Base-by-base conservation (phyloP, 805 yeast genomes). In the Kazachstania martiniae region DNA sequence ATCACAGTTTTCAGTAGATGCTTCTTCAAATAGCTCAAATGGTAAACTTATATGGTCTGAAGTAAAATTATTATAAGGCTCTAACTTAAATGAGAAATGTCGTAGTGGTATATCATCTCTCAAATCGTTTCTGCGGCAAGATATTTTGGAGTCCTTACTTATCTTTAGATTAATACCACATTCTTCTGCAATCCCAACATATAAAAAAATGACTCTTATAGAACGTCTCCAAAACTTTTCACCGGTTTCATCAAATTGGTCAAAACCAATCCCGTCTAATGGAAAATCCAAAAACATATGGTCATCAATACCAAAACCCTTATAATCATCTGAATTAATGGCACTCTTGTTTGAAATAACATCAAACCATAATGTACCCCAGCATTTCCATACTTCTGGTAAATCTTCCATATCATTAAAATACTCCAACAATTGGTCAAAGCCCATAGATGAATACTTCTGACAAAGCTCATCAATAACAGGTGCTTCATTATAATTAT, bases 321-420 rank as follows among this genome's bases (percentile, higher is more conserved):
- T 63, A 22, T 63, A 57, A 29, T 62, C 68, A 25, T 57, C 57
- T 41, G 67, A 42, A 23, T 33, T 25, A n/a, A 34, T 25, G 3
- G 29, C 36, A 34, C 18, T 29, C 70, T 78, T 80, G 27, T 64
- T 51, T 12, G 61, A 47, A 25, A 81, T 61, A 17, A 61, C 59
- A 53, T 81, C 87, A 56, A 72, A 82, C 89, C 91, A 81, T 26
- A 82, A 51, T 0, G 85, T 70, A 2, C 93, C 93, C 85, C 89
- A 80, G 46, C 86, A 75, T 49, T 76, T 77, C 87, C 87, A 81
- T 14, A 76, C 79, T 54, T 82, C 93, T 27, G 81, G 74, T 31
- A 81, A 58, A 27, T 63, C 69, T 49, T 80, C 89, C 49, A 71
- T 66, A 30, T 69, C 62, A 40, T 72, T 66, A 43, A 73, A 75